Conservation (phyloP, 768 basidiomycete species). For the Rhodocollybia butyracea region DNA sequence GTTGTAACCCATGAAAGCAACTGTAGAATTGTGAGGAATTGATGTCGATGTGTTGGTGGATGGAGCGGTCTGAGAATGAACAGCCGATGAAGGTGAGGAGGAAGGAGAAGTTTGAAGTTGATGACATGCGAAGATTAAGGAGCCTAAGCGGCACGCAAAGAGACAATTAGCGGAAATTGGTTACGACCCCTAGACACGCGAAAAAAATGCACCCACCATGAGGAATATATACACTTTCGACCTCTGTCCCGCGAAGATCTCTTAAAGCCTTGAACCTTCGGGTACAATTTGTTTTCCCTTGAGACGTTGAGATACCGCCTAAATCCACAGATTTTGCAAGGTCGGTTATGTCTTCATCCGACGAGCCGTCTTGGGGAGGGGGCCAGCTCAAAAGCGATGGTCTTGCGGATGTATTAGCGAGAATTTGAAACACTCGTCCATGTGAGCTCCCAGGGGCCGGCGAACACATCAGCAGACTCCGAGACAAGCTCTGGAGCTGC, state of each 20-base stretch:
- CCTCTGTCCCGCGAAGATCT: conserved; percentile 60
- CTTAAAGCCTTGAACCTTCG: conserved; percentile 77
- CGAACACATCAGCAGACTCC: conserved; percentile 52
- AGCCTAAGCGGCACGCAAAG: conserved; percentile 36
- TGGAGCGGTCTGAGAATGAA: conserved; percentile 3
- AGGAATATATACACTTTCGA: conserved; percentile 88
- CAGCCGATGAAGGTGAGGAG: conserved; percentile 10
- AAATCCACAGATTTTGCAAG: conserved; percentile 19
- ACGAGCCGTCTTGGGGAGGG: conserved; percentile 42
- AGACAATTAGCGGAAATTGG: neutral
- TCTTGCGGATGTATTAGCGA: conserved; percentile 57
- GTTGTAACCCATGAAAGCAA: conserved; percentile 46
- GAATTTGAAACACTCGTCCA: conserved; percentile 72
- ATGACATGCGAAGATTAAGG: conserved; percentile 74
- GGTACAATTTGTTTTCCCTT: conserved; percentile 82
- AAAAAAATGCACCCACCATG: conserved; percentile 58
- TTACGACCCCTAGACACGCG: conserved; percentile 13
- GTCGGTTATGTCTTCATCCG: conserved; percentile 38
- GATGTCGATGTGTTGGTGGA: conserved; percentile 27
- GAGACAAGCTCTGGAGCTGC: conserved; percentile 58
- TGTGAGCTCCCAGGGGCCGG: conserved; percentile 39
- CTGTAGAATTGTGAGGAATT: conserved; percentile 32
- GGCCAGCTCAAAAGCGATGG: conserved; percentile 74
- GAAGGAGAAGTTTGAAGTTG: conserved; percentile 48
- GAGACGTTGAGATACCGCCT: conserved; percentile 30